phyloP scores from a whole-genome alignment of 495 filamentous ascomycete genomes.

The Neurospora sp. region DNA sequence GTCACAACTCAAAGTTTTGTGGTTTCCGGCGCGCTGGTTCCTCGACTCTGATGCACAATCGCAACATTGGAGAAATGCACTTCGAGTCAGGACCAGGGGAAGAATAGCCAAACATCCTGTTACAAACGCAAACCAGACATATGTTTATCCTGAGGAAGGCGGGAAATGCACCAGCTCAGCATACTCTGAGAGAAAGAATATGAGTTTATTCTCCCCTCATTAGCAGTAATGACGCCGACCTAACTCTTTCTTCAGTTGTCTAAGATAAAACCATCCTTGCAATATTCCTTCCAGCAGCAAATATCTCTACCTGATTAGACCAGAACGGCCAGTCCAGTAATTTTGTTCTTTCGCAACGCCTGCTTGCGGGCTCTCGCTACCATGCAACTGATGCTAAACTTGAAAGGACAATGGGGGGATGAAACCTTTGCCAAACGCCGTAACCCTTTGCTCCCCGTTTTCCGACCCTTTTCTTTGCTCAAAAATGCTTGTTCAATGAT shows the following conservation, averaged over 20 bases:
- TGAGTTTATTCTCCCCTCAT: not conserved
- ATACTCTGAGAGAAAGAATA: not conserved
- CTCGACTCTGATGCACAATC: not conserved
- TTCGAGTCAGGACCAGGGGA: not conserved
- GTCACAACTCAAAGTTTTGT: not conserved
- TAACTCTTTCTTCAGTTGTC: not conserved
- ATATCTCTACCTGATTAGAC: not conserved
- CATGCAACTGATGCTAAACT: not conserved
- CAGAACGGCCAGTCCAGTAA: not conserved
- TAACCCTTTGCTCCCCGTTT: not conserved
- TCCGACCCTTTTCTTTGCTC: constrained; percentile 3
- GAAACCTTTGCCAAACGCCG: not conserved
- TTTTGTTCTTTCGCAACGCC: not conserved
- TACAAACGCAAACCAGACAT: not conserved
- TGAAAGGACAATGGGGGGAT: not conserved
- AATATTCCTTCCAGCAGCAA: not conserved
- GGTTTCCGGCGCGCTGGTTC: not conserved
- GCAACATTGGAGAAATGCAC: not conserved
- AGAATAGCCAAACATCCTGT: not conserved
- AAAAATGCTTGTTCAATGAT: constrained; percentile 22
- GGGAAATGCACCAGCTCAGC: not conserved
- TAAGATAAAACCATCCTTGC: not conserved
- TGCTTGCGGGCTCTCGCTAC: not conserved
- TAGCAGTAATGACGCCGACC: not conserved
- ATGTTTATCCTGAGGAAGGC: not conserved